Evolutionary conservation across 108 stramenopile species (phyloP), one percentile per base, ranked within the genome.

Genomic region (Fragilariopsis cylindrus): DNA sequence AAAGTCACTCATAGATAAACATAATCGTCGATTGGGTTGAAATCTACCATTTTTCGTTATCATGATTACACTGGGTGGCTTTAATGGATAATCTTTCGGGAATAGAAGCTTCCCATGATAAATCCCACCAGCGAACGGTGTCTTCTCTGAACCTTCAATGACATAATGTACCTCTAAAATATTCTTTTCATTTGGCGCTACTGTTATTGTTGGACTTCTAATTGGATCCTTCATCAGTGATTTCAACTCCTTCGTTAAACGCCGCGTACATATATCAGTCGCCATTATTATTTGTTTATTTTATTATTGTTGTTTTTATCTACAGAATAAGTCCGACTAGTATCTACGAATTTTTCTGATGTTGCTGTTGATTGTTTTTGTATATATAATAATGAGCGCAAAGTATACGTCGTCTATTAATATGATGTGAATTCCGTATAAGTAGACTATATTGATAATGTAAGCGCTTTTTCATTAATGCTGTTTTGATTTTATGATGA

Each of bases 81-180:
- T 97, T 74, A 96, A 81, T 4, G 98, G 98, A 72, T 99, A 99
- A 69, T 89, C 87, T 48, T 83, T 88, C 3, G 96, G 96, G 63
- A 97, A 94, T 4, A 89, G 67, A 16, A 93, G 76, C 75, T 93
- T 90, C 19, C 92, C 93, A 46, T 85, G 83, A 74, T 94, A 93
- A 62, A 87, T 73, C 13, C 93, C 93, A 3, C 85, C 87, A 19
- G 77, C 84, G 84, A 96, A 97, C 39, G 92, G 91, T 9, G 92
- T 84, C 66, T 85, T 87, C 48, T 80, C 82, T 7, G 87, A 79
- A 5, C 95, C 95, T 69, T 96, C 94, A 47, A 99, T 90, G 56
- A 99, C 97, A 83, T 97, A 99, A 75, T 98, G 97, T 96, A 98
- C 98, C 75, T 95, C 92, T 55, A 93, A 77, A 46, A 96, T 89